Conservation (phyloP, 805 yeast species). For the Myxozyma monticola region DNA sequence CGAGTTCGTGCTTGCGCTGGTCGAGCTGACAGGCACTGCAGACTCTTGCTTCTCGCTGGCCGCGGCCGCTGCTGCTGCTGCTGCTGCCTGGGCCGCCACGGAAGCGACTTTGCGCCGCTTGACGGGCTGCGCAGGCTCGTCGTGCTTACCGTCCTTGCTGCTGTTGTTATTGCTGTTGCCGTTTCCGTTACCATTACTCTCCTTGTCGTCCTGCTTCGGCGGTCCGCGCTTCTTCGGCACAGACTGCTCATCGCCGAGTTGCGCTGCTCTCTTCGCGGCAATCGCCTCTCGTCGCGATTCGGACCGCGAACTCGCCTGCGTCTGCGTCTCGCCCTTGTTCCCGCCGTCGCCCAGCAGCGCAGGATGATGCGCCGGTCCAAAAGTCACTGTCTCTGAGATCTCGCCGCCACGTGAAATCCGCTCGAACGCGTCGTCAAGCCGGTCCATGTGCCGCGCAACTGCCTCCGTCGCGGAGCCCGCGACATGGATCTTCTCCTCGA, state of each 20-base stretch:
- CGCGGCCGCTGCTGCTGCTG: slow-evolving; percentile 25
- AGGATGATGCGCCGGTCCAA: slow-evolving; percentile 84
- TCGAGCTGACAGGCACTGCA: neutral
- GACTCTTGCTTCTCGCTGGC: neutral
- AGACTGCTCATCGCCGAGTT: slow-evolving; percentile 12
- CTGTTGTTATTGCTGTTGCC: neutral
- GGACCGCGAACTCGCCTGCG: slow-evolving; percentile 73
- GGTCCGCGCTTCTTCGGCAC: slow-evolving; percentile 6
- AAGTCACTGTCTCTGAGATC: slow-evolving; percentile 74
- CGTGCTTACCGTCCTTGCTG: neutral
- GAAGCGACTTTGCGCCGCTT: slow-evolving; percentile 30
- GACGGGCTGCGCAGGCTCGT: slow-evolving; percentile 12
- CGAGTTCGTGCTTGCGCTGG: neutral
- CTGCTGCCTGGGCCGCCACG: slow-evolving; percentile 24
- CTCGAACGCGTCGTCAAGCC: slow-evolving; percentile 80
- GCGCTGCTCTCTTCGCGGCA: slow-evolving; percentile 75
- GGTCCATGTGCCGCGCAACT: slow-evolving; percentile 61
- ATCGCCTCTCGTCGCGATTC: slow-evolving; percentile 90
- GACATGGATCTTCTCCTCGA: slow-evolving; percentile 97
- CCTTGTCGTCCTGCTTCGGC: no score
- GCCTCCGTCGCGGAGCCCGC: slow-evolving; percentile 87
- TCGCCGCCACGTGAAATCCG: slow-evolving; percentile 66
- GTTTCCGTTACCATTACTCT: neutral
- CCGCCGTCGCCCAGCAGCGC: slow-evolving; percentile 59
- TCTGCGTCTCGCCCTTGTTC: slow-evolving; percentile 43